Evolutionary conservation across 2,329 filamentous ascomycete genomes (phyloP).

Genomic region (Byssochlamys sp.): DNA sequence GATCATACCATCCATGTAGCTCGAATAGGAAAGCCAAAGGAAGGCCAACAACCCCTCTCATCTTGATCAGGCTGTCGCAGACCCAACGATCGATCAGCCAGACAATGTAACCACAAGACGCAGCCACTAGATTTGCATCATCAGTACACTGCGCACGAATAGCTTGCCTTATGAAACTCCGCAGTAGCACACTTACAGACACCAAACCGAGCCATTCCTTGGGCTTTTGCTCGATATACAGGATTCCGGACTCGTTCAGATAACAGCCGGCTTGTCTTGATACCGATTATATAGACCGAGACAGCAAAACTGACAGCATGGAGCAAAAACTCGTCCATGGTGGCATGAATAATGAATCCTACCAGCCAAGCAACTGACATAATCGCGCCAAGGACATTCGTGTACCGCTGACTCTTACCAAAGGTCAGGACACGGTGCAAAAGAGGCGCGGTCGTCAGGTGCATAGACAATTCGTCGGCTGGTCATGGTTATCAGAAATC

Average conservation of each 20-base stretch:
- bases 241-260: constrained; percentile 22
- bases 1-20: constrained; percentile 35
- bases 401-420: constrained; percentile 14
- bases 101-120: constrained; percentile 29
- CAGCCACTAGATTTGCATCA: constrained; percentile 17
- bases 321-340: constrained; percentile 36
- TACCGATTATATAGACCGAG: constrained; percentile 27
- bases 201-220: constrained; percentile 14
- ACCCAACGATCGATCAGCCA: constrained; percentile 34
- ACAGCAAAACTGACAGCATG: constrained; percentile 30
- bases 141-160: not conserved
- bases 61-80: constrained; percentile 20
- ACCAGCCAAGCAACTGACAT: constrained; percentile 17
- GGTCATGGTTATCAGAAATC: not conserved
- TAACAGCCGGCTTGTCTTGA: constrained; percentile 21
- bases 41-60: constrained; percentile 22
- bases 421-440: constrained; percentile 34
- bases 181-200: constrained; percentile 11
- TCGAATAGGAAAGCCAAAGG: constrained; percentile 33
- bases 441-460: constrained; percentile 34
- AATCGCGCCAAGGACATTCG: constrained; percentile 19
- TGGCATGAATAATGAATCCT: constrained; percentile 26
- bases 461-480: constrained; percentile 37
- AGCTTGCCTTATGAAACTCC: not conserved
- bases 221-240: constrained; percentile 10